A percentile compares a stretch with the other conserved stretches of the same genome.
Conservation (phyloP, 371 early-diverging fungal species). For the Rhizopus arrhizus region DNA sequence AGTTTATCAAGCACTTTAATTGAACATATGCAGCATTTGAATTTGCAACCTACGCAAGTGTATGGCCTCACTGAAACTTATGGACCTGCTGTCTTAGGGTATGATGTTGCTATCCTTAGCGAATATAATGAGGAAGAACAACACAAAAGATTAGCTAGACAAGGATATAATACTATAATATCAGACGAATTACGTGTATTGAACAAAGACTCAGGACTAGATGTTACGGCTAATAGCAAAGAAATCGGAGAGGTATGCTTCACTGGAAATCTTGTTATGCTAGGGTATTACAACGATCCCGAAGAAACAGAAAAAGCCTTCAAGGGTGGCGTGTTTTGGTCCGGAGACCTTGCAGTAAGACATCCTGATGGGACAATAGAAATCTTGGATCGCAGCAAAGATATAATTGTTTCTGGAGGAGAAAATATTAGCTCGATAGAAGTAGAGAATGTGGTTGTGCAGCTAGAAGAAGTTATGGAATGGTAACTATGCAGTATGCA, state of each 20-base stretch:
- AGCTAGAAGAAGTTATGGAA: constrained; percentile 63
- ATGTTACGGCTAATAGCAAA: constrained; percentile 60
- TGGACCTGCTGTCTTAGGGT: constrained; percentile 54
- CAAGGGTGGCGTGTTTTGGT: constrained; percentile 65
- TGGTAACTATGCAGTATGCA: constrained; percentile 33
- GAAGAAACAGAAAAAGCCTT: constrained; percentile 67
- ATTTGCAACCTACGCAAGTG: constrained; percentile 62
- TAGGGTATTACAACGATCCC: constrained; percentile 54
- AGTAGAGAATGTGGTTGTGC: constrained; percentile 62
- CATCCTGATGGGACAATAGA: constrained; percentile 69
- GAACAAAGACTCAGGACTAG: constrained; percentile 46
- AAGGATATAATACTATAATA: constrained; percentile 58
- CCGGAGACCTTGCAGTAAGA: constrained; percentile 71
- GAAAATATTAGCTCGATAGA: constrained; percentile 76
- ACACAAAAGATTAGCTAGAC: constrained; percentile 53
- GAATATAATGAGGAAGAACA: constrained; percentile 43
- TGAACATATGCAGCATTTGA: constrained; percentile 50
- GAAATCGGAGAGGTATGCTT: constrained; percentile 69
- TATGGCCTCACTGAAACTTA: constrained; percentile 76
- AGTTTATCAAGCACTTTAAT: constrained; percentile 62
- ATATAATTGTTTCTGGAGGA: constrained; percentile 76
- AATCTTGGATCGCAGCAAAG: constrained; percentile 69
- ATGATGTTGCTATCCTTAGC: constrained; percentile 34
- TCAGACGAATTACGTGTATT: constrained; percentile 65
- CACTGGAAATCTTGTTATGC: constrained; percentile 68